Conservation (phyloP, 176 grass and related monocot genomes). For the Eleusine indica region DNA sequence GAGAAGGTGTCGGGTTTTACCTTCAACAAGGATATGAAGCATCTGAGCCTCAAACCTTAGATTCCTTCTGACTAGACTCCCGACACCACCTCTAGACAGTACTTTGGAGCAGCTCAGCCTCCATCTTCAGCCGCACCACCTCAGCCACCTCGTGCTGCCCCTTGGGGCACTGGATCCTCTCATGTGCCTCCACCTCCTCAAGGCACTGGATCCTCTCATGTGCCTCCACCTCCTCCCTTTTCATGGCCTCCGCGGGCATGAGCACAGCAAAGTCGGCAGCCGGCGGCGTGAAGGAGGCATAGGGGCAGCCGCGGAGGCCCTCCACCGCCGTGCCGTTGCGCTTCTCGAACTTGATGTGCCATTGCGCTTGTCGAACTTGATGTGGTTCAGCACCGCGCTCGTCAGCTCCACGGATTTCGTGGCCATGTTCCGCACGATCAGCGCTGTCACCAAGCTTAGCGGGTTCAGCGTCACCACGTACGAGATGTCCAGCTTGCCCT, state of each 20-base stretch:
- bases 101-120: no score
- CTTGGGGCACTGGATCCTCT: no score
- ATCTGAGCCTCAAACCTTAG: no score
- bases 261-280: constrained; percentile 58
- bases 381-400: constrained; percentile 80
- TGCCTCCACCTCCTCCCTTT: constrained; percentile 33
- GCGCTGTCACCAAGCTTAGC: constrained; percentile 82
- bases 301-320: constrained; percentile 72
- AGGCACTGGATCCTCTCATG: no score
- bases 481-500: constrained; percentile 69
- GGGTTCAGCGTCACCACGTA: constrained; percentile 86
- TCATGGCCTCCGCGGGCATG: constrained; percentile 77
- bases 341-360: no score
- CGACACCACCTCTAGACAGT: no score
- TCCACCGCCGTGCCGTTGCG: constrained; percentile 62
- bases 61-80: no score
- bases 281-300: constrained; percentile 69
- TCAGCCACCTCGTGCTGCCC: no score
- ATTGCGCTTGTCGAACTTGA: constrained; percentile 67
- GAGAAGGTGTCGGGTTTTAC: no score
- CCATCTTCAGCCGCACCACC: no score
- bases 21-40: no score
- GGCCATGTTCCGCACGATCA: constrained; percentile 81
- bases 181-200: no score
- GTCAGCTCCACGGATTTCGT: constrained; percentile 68